phyloP scores from a whole-genome alignment of 805 yeast genomes.

The Yarrowia porcina region DNA sequence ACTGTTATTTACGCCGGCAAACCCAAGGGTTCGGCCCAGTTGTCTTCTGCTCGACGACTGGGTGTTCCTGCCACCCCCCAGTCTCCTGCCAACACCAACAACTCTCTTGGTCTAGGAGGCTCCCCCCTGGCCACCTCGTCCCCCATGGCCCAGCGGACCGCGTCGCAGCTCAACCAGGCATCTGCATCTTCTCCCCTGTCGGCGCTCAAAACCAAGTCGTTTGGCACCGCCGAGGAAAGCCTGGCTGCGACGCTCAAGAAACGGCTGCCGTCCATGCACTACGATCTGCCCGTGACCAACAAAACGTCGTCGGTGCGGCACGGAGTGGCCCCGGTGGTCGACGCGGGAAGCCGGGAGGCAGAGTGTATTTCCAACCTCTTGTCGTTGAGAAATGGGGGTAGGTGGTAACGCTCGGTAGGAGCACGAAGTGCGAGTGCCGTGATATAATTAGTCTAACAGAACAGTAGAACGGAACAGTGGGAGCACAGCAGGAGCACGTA shows the following conservation, averaged over 20 bases:
- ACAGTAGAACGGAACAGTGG: no score
- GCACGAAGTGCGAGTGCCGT: no score
- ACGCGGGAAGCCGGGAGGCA: constrained; percentile 30
- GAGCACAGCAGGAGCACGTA: no score
- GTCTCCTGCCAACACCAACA: background rate
- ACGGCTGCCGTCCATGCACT: constrained; percentile 11
- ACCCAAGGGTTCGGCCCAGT: background rate
- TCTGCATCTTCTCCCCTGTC: constrained; percentile 15
- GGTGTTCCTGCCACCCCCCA: background rate
- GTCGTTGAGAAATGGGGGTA: constrained; percentile 37
- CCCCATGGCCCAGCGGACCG: constrained; percentile 15
- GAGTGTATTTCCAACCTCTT: constrained; percentile 40
- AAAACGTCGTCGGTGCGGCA: background rate
- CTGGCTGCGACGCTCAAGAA: constrained; percentile 20
- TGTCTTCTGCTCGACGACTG: background rate
- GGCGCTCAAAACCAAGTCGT: constrained; percentile 13
- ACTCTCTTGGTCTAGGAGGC: constrained; percentile 1
- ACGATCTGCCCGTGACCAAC: constrained; percentile 15
- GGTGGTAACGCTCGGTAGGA: constrained; percentile 27
- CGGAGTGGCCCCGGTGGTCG: background rate
- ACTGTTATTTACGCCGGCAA: constrained; percentile 12
- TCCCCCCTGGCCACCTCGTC: constrained; percentile 23
- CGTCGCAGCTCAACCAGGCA: constrained; percentile 20
- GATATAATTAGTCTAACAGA: no score
- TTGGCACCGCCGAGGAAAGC: constrained; percentile 14